A percentile compares a stretch with the other conserved stretches of the same genome.
These are phyloP conservation scores for Kluyveromyces siamensis DNA, from an alignment of 805 yeast genomes.

Conservation along the genomic window DNA sequence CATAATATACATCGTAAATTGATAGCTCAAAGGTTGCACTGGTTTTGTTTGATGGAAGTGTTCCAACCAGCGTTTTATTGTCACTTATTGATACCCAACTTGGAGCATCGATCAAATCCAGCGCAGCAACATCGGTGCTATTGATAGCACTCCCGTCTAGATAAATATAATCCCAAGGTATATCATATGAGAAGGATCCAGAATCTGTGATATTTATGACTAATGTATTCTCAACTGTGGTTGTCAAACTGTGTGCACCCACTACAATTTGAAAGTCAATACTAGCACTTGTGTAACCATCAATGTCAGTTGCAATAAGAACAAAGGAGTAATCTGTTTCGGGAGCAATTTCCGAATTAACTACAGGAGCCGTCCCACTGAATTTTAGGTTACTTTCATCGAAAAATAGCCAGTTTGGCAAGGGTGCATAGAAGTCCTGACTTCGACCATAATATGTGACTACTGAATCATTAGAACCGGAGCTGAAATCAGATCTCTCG, in stretches of 20 bases:
- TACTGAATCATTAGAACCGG: conserved; percentile 35
- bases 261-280: conserved; percentile 64
- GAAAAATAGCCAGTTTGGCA: conserved; percentile 85
- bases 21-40: conserved; percentile 40
- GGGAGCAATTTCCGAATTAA: conserved; percentile 83
- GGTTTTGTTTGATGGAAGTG: conserved; percentile 41
- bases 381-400: conserved; percentile 54
- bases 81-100: conserved; percentile 41
- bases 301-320: conserved; percentile 70
- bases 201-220: conserved; percentile 62
- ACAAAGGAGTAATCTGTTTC: conserved; percentile 60
- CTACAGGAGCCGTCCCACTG: conserved; percentile 81
- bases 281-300: conserved; percentile 63
- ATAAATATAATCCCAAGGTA: conserved; percentile 57
- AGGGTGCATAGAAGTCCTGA: conserved; percentile 64
- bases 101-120: conserved; percentile 46
- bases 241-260: conserved; percentile 81
- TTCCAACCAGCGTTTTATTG: conserved; percentile 42
- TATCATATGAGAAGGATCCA: conserved; percentile 39
- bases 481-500: conserved; percentile 48
- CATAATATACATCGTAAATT: conserved; percentile 50
- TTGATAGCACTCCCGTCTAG: conserved; percentile 51
- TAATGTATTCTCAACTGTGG: conserved; percentile 48
- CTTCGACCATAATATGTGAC: conserved; percentile 73
- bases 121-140: conserved; percentile 44